Evolutionary conservation across 2,329 filamentous ascomycete species (phyloP).

Genomic region (Colletotrichum theobromicola): DNA sequence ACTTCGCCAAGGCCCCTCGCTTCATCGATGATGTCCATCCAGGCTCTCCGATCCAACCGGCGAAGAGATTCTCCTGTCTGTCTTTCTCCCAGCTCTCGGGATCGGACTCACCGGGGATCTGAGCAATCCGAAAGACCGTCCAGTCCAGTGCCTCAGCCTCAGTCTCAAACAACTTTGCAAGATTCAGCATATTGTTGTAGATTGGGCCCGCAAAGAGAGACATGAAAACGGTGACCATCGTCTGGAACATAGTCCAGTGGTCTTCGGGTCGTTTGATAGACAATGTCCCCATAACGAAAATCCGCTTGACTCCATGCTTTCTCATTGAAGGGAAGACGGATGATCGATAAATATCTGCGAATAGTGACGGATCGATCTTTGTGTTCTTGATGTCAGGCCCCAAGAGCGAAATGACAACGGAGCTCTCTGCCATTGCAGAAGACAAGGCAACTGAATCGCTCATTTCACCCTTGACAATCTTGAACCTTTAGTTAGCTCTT

Average conservation of each 20-base stretch:
- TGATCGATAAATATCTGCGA: slow-evolving; percentile 20
- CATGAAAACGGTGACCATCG: slow-evolving; percentile 19
- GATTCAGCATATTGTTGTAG: slow-evolving; percentile 20
- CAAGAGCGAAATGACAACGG: slow-evolving; percentile 27
- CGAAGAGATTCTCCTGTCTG: slow-evolving; percentile 26
- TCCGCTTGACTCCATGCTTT: slow-evolving; percentile 32
- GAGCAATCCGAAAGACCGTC: slow-evolving; percentile 30
- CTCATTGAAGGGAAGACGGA: slow-evolving; percentile 29
- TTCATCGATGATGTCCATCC: slow-evolving; percentile 22
- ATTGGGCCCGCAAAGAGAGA: slow-evolving; percentile 19
- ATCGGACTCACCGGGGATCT: neutral
- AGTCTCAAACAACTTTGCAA: slow-evolving; percentile 25
- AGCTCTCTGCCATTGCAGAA: neutral
- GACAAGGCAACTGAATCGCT: neutral
- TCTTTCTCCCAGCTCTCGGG: slow-evolving; percentile 16
- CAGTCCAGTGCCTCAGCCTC: slow-evolving; percentile 29
- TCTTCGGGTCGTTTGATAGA: slow-evolving; percentile 32
- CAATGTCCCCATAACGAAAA: slow-evolving; percentile 38
- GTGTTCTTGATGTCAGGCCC: slow-evolving; percentile 23
- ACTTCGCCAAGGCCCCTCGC: slow-evolving; percentile 28
- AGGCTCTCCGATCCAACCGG: slow-evolving; percentile 24
- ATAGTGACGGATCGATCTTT: slow-evolving; percentile 2
- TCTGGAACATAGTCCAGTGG: slow-evolving; percentile 16
- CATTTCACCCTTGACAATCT: neutral
- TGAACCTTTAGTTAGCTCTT: fast-evolving